These are phyloP conservation scores for Pelargonium citronellum DNA, from an alignment of 441 rosid genomes.

Conservation along the genomic window DNA sequence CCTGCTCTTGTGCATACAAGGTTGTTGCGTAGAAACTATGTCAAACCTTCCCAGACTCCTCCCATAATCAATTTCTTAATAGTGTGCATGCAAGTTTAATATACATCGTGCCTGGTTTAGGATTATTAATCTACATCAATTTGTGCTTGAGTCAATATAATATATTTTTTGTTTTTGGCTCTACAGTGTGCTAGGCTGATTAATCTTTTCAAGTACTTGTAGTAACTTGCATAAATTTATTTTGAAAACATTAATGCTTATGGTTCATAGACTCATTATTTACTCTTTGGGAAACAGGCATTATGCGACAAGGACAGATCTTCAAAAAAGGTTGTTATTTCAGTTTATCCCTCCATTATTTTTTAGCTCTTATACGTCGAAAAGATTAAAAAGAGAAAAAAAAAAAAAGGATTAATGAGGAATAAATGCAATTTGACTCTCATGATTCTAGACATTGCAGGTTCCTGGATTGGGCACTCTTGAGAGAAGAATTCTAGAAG, in stretches of 20 bases:
- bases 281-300: slow-evolving; percentile 43
- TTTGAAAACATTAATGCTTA: neutral
- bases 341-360: neutral
- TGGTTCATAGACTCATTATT: slow-evolving; percentile 11
- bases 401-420: neutral
- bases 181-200: neutral
- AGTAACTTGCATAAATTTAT: neutral
- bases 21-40: neutral
- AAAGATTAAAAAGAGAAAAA: slow-evolving; percentile 7
- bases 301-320: slow-evolving; percentile 78
- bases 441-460: slow-evolving; percentile 33
- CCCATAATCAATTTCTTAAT: neutral
- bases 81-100: neutral
- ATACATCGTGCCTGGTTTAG: neutral
- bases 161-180: neutral
- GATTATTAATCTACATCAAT: slow-evolving; percentile 4
- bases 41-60: neutral
- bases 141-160: neutral
- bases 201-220: neutral
- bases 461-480: slow-evolving; percentile 68
- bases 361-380: neutral
- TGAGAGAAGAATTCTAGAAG: slow-evolving; percentile 86
- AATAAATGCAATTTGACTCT: neutral
- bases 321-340: slow-evolving; percentile 58
- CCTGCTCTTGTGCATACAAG: too few species aligned